Evolutionary conservation across 208 protist species (phyloP).

Genomic region (Phytomonas sp.): DNA sequence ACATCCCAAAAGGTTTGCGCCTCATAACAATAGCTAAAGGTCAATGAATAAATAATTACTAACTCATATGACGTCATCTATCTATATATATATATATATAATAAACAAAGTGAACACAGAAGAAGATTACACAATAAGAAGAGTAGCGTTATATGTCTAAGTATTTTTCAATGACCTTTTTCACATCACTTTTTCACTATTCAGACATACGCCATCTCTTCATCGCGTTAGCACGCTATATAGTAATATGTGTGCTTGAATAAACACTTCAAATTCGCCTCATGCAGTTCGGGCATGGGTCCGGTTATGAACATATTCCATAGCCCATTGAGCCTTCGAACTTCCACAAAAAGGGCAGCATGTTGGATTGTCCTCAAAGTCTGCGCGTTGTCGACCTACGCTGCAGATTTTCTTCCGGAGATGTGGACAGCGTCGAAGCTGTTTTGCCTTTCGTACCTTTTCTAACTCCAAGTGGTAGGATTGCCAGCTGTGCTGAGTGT

Average conservation of each 20-base stretch:
- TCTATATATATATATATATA: slow-evolving; percentile 4
- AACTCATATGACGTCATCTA: slow-evolving; percentile 1
- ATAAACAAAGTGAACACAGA: slow-evolving; percentile 10
- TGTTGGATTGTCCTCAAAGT: slow-evolving; percentile 19
- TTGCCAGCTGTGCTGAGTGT: slow-evolving; percentile 58
- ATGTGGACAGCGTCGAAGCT: slow-evolving; percentile 21
- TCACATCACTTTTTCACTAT: not conserved
- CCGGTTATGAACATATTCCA: slow-evolving; percentile 80
- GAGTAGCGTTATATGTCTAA: slow-evolving; percentile 2
- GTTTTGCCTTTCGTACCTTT: slow-evolving; percentile 10
- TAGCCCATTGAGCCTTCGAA: slow-evolving; percentile 63
- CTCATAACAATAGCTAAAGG: not conserved
- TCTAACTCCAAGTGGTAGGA: slow-evolving; percentile 41
- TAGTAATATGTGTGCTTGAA: not conserved
- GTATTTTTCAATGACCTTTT: slow-evolving; percentile 11
- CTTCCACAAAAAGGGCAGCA: slow-evolving; percentile 62
- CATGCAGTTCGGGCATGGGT: slow-evolving; percentile 34
- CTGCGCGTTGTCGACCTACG: slow-evolving; percentile 27
- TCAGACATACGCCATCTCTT: not conserved
- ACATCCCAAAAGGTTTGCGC: not conserved
- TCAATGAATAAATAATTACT: not conserved
- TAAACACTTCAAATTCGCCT: not conserved
- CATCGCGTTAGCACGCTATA: not conserved
- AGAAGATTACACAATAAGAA: slow-evolving; percentile 2
- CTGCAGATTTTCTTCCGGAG: slow-evolving; percentile 37